A percentile compares a stretch with the other conserved stretches of the same genome.
phyloP scores from a whole-genome alignment of 257 asterid genomes.

The Sherardia arvensis region DNA sequence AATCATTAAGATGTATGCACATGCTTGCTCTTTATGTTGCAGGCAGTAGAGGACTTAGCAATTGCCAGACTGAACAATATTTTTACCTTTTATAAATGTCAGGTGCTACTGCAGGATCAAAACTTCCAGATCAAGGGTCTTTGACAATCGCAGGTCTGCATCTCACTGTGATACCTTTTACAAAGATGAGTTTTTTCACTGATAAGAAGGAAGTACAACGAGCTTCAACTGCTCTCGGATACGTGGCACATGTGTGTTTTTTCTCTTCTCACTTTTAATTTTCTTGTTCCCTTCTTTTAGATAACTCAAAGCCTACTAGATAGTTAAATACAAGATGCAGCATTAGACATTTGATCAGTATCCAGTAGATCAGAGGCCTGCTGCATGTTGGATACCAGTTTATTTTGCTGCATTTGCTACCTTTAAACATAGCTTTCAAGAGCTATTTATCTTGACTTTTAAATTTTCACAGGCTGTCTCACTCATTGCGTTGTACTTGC shows the following conservation, averaged over 20 bases:
- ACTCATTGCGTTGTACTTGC: slow-evolving; percentile 72
- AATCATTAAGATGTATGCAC: not conserved
- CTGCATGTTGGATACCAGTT: not conserved
- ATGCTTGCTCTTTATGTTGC: not conserved
- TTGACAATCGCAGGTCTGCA: slow-evolving; percentile 88
- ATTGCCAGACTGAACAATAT: not conserved
- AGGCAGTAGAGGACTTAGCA: not conserved
- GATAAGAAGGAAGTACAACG: slow-evolving; percentile 96
- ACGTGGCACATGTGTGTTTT: slow-evolving; percentile 80
- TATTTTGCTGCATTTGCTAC: not conserved
- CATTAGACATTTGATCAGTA: not conserved
- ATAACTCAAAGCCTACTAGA: not conserved
- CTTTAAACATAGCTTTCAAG: slow-evolving; percentile 13
- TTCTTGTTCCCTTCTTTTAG: not conserved
- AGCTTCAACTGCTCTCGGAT: slow-evolving; percentile 95
- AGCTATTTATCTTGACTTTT: slow-evolving; percentile 14
- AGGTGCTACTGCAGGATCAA: slow-evolving; percentile 63
- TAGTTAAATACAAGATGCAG: not conserved
- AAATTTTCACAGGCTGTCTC: slow-evolving; percentile 56
- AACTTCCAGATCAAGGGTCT: slow-evolving; percentile 60
- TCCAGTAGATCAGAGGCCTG: not conserved
- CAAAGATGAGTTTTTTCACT: slow-evolving; percentile 92
- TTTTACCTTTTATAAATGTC: slow-evolving; percentile 12
- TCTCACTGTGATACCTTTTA: slow-evolving; percentile 70
- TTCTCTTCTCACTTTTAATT: slow-evolving; percentile 4